Conservation (phyloP, 2,329 filamentous ascomycete genomes). For the Fusarium marasasianum region DNA sequence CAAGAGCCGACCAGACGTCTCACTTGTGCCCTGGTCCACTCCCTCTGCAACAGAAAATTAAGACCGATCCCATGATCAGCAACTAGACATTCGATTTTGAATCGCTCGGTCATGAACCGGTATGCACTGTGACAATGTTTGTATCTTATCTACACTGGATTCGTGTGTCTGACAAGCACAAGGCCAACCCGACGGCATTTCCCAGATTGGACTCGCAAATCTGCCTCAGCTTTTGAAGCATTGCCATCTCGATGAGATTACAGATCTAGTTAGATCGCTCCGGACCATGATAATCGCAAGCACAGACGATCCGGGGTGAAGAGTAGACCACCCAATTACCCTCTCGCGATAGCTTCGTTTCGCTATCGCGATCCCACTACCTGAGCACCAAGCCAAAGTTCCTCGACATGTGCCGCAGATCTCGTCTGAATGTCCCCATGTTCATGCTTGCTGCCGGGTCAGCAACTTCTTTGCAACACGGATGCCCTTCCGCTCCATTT, state of each 20-base stretch:
- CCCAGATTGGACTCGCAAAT: neutral
- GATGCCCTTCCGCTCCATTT: slow-evolving; percentile 17
- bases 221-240: neutral
- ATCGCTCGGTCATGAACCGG: slow-evolving; percentile 13
- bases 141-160: slow-evolving; percentile 1
- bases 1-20: slow-evolving; percentile 14
- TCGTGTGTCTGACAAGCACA: slow-evolving; percentile 21
- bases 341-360: slow-evolving; percentile 21
- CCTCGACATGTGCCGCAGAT: slow-evolving; percentile 13
- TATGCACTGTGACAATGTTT: slow-evolving; percentile 12
- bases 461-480: slow-evolving; percentile 13
- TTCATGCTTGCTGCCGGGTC: slow-evolving; percentile 18
- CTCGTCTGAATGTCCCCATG: slow-evolving; percentile 15
- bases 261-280: slow-evolving; percentile 25
- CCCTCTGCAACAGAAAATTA: slow-evolving; percentile 14
- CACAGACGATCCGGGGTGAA: slow-evolving; percentile 24
- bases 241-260: slow-evolving; percentile 31
- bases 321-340: slow-evolving; percentile 14
- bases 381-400: neutral
- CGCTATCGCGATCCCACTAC: slow-evolving; percentile 17
- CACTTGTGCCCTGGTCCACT: slow-evolving; percentile 17
- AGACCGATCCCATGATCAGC: slow-evolving; percentile 34
- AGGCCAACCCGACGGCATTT: slow-evolving; percentile 22
- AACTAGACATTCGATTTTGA: slow-evolving; percentile 15
- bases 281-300: slow-evolving; percentile 14